phyloP scores from a whole-genome alignment of 768 basidiomycete species.

The Rhodotorula kratochvilovae region DNA sequence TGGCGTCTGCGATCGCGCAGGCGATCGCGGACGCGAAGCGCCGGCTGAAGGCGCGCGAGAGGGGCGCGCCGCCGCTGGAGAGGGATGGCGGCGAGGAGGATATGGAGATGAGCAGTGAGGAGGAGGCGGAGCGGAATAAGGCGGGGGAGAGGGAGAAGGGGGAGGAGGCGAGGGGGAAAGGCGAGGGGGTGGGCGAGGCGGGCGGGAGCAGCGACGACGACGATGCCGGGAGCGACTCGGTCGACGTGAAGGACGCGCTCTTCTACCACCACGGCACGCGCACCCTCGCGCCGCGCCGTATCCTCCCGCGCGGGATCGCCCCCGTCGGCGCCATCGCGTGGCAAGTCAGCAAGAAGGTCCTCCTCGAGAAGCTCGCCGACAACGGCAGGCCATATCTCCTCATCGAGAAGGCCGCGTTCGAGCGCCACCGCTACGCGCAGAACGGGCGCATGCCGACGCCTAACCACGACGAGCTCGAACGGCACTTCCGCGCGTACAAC shows the following conservation, averaged over 20 bases:
- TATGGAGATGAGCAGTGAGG: conserved; percentile 26
- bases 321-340: conserved; percentile 32
- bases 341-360: conserved; percentile 26
- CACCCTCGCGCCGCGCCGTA: neutral
- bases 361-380: conserved; percentile 30
- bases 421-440: neutral
- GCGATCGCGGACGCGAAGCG: conserved; percentile 29
- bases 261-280: conserved; percentile 16
- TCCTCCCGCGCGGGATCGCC: conserved; percentile 5
- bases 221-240: neutral
- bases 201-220: neutral
- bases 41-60: conserved; percentile 35
- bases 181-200: neutral
- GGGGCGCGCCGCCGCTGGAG: conserved; percentile 12
- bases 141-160: conserved; percentile 17
- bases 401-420: conserved; percentile 20
- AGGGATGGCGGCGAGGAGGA: conserved; percentile 31
- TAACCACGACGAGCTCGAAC: conserved; percentile 32
- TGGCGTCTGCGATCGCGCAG: conserved; percentile 21
- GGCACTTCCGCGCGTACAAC: conserved; percentile 23
- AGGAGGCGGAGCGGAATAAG: conserved; percentile 30
- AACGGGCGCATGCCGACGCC: conserved; percentile 8
- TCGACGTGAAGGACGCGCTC: conserved; percentile 5
- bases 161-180: conserved; percentile 21
- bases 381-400: conserved; percentile 28